Conservation (phyloP, 2,329 filamentous ascomycete species). For the Fusarium newnesense region DNA sequence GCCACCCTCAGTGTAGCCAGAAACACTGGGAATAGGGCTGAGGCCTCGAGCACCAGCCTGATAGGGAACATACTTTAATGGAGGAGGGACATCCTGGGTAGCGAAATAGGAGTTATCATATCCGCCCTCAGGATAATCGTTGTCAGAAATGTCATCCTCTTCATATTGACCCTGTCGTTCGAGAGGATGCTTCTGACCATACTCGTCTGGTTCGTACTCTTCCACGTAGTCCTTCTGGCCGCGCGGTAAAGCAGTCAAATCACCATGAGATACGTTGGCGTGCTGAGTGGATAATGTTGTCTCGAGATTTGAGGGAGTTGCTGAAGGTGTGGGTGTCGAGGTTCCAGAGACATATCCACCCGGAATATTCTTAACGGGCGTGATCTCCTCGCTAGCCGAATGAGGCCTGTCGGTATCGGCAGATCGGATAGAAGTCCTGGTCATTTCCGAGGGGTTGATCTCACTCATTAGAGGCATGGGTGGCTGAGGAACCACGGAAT, state of each 20-base stretch:
- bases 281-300: conserved; percentile 76
- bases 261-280: conserved; percentile 69
- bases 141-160: conserved; percentile 47
- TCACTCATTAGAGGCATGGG: conserved; percentile 92
- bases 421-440: conserved; percentile 86
- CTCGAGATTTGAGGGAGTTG: conserved; percentile 63
- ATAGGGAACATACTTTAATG: conserved; percentile 74
- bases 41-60: conserved; percentile 76
- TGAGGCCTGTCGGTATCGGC: conserved; percentile 79
- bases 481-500: conserved; percentile 69
- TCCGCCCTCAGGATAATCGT: conserved; percentile 54
- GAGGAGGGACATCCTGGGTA: conserved; percentile 71
- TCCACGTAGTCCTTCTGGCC: conserved; percentile 55
- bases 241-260: conserved; percentile 65
- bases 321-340: conserved; percentile 71
- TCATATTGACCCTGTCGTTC: conserved; percentile 59
- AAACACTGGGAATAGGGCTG: conserved; percentile 93
- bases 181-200: conserved; percentile 54
- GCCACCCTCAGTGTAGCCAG: conserved; percentile 80
- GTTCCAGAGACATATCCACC: conserved; percentile 69
- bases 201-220: conserved; percentile 61
- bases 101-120: conserved; percentile 62
- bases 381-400: conserved; percentile 72
- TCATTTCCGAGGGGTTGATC: conserved; percentile 86
- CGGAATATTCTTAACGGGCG: conserved; percentile 71